Conservation (phyloP, 2,329 filamentous ascomycete genomes). For the Alternaria postmessia region DNA sequence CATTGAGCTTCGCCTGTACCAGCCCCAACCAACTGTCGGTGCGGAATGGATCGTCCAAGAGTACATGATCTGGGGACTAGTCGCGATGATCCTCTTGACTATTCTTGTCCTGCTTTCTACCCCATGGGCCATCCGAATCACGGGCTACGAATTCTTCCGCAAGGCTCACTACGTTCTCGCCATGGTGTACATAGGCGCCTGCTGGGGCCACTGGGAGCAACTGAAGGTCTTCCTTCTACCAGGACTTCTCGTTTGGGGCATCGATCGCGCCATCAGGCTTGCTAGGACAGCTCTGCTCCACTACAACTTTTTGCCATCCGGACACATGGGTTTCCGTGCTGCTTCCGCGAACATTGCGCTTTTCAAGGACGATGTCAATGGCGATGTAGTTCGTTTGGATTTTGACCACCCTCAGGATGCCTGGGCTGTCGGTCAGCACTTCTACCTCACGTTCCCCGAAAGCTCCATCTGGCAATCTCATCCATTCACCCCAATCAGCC, state of each 20-base stretch:
- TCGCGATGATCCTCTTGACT: slow-evolving; percentile 71
- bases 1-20: slow-evolving; percentile 71
- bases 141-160: slow-evolving; percentile 80
- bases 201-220: slow-evolving; percentile 77
- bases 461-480: slow-evolving; percentile 76
- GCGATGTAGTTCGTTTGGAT: slow-evolving; percentile 67
- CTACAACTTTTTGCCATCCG: slow-evolving; percentile 48
- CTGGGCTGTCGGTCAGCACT: slow-evolving; percentile 75
- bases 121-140: slow-evolving; percentile 67
- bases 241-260: slow-evolving; percentile 68
- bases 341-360: slow-evolving; percentile 38
- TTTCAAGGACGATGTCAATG: slow-evolving; percentile 55
- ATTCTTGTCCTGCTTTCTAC: slow-evolving; percentile 69
- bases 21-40: slow-evolving; percentile 71
- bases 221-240: slow-evolving; percentile 57
- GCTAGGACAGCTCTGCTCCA: slow-evolving; percentile 69
- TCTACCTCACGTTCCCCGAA: slow-evolving; percentile 73
- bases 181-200: slow-evolving; percentile 76
- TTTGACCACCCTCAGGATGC: slow-evolving; percentile 67
- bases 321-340: slow-evolving; percentile 42
- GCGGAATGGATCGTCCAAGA: slow-evolving; percentile 66
- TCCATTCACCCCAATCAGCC: slow-evolving; percentile 63
- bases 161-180: slow-evolving; percentile 77
- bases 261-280: slow-evolving; percentile 69
- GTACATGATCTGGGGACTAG: slow-evolving; percentile 77